Evolutionary conservation across 345 rosid genomes (phyloP).

Genomic region (Linum tenue): DNA sequence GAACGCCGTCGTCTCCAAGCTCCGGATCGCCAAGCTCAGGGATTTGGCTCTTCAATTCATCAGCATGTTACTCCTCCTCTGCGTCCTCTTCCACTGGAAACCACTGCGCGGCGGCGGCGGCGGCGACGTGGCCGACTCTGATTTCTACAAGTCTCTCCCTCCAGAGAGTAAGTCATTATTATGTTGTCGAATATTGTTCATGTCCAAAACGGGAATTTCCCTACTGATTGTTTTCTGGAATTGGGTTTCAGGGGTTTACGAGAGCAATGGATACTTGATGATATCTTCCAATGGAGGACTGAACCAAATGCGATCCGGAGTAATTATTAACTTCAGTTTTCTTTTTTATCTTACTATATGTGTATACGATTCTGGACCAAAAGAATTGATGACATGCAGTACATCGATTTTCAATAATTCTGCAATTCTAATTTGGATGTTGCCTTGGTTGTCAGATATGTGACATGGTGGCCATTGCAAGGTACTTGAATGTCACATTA

Average conservation of each 20-base stretch:
- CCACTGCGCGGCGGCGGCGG: conserved; percentile 3
- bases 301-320: conserved; percentile 33
- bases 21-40: conserved; percentile 10
- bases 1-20: conserved; percentile 4
- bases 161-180: conserved; percentile 10
- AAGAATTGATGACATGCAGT: no score
- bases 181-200: no score
- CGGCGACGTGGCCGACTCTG: not conserved
- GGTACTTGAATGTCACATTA: conserved; percentile 24
- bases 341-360: no score
- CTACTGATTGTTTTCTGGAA: no score
- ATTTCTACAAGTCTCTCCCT: conserved; percentile 10
- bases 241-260: conserved; percentile 16
- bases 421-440: not conserved
- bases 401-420: no score
- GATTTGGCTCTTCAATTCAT: conserved; percentile 13
- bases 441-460: conserved; percentile 17
- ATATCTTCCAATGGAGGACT: conserved; percentile 33
- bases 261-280: conserved; percentile 25
- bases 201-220: no score
- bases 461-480: conserved; percentile 30
- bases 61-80: conserved; percentile 9
- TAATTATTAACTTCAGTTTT: not conserved
- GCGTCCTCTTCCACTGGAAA: conserved; percentile 16
- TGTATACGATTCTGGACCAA: no score